Percentiles rank a stretch among this genome's conserved stretches.
Conservation (phyloP, 2,329 filamentous ascomycete genomes). For the Plectosphaerella plurivora region DNA sequence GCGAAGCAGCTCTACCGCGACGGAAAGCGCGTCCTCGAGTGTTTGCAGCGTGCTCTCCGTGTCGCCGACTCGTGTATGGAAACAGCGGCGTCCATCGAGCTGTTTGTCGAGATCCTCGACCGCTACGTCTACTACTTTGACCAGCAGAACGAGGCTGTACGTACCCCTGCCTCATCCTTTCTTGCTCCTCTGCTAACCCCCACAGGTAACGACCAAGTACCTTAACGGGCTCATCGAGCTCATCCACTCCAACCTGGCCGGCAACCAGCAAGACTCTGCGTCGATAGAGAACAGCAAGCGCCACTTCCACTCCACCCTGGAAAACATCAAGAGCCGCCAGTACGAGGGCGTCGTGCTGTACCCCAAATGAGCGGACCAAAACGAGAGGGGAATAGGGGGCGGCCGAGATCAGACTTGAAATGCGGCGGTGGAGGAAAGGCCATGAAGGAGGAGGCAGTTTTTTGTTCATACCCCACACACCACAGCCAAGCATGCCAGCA, state of each 20-base stretch:
- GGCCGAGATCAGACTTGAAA: neutral
- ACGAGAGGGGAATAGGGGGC: neutral
- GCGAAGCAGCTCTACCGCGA: constrained; percentile 81
- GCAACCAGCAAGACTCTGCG: constrained; percentile 74
- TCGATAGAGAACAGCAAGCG: constrained; percentile 85
- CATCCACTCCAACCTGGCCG: constrained; percentile 92
- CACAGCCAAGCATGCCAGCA: neutral
- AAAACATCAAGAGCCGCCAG: constrained; percentile 86
- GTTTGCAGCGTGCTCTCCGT: constrained; percentile 87
- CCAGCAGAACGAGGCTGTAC: constrained; percentile 91
- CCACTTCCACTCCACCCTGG: constrained; percentile 91
- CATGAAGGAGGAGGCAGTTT: neutral
- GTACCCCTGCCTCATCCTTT: constrained; percentile 14
- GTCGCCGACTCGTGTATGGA: constrained; percentile 99
- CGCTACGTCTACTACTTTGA: constrained; percentile 99
- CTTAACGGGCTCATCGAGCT: constrained; percentile 96
- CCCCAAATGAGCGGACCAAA: constrained; percentile 28
- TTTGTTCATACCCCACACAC: neutral
- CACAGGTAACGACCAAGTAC: constrained; percentile 85
- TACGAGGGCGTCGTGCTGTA: constrained; percentile 87
- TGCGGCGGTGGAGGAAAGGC: neutral
- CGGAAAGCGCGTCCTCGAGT: constrained; percentile 94
- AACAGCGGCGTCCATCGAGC: constrained; percentile 90
- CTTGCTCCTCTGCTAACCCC: constrained; percentile 4
- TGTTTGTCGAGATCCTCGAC: constrained; percentile 98